phyloP scores from a whole-genome alignment of 768 basidiomycete species.

The Amanita fuliginea region DNA sequence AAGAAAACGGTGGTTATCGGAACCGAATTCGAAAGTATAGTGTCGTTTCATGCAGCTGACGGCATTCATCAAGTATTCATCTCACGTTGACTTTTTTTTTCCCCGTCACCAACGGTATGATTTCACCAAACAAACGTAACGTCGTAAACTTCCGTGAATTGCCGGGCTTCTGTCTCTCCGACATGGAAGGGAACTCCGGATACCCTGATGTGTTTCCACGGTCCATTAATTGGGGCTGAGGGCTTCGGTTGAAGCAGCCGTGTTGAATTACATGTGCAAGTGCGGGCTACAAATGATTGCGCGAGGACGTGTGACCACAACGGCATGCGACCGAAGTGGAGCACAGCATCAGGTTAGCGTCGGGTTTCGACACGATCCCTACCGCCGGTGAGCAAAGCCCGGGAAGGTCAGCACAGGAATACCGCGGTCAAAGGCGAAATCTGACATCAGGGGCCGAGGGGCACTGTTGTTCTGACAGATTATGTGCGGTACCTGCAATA shows the following conservation, averaged over 20 bases:
- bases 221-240: no score
- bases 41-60: neutral
- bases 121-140: no score
- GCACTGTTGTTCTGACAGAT: neutral
- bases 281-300: neutral
- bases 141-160: neutral
- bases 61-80: neutral
- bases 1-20: slow-evolving; percentile 7
- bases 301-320: neutral
- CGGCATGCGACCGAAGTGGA: no score
- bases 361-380: neutral
- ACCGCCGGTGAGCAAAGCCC: neutral
- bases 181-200: no score
- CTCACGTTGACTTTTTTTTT: no score
- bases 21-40: neutral
- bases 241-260: neutral
- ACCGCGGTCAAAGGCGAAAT: neutral
- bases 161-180: neutral
- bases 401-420: neutral
- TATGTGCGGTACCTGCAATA: neutral
- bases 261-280: no score
- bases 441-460: neutral
- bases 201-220: no score
- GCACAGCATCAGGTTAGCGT: neutral
- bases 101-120: neutral